phyloP scores from a whole-genome alignment of 148 eudicot species.

The Fallopia convolvulus region DNA sequence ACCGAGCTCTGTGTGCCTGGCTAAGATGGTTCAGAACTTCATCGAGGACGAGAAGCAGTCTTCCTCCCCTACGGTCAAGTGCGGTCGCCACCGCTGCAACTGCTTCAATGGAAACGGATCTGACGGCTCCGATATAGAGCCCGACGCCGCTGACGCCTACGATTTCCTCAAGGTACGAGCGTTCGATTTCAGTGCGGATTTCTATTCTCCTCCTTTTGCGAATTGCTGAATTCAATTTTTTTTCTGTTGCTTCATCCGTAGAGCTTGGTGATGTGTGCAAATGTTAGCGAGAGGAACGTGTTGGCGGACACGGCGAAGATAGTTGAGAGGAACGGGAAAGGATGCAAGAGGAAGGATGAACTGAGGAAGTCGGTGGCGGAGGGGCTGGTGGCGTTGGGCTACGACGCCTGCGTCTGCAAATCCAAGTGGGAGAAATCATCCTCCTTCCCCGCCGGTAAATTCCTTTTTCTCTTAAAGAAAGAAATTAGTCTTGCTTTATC shows the following conservation, averaged over 20 bases:
- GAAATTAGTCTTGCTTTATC: background rate
- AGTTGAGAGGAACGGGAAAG: slow-evolving; percentile 58
- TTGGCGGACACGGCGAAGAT: slow-evolving; percentile 67
- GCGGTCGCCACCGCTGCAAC: slow-evolving; percentile 47
- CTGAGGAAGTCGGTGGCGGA: slow-evolving; percentile 50
- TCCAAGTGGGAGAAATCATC: slow-evolving; percentile 79
- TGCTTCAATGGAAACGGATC: slow-evolving; percentile 60
- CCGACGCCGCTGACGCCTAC: slow-evolving; percentile 36
- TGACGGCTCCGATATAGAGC: slow-evolving; percentile 53
- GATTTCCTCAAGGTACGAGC: slow-evolving; percentile 56
- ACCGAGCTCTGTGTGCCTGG: slow-evolving; percentile 81
- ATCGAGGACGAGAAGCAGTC: slow-evolving; percentile 63
- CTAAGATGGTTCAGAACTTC: slow-evolving; percentile 85
- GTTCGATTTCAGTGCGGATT: background rate
- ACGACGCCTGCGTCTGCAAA: slow-evolving; percentile 72
- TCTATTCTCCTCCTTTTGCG: background rate
- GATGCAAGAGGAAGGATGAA: slow-evolving; percentile 49
- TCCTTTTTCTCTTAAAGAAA: background rate
- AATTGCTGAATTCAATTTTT: background rate
- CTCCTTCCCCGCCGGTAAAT: slow-evolving; percentile 71
- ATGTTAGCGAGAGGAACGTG: slow-evolving; percentile 56
- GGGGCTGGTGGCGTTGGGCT: slow-evolving; percentile 49
- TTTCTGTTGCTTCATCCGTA: slow-evolving; percentile 9
- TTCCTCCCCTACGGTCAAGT: slow-evolving; percentile 17
- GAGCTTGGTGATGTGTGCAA: slow-evolving; percentile 64